These are phyloP conservation scores for Glycine tomentella DNA, from an alignment of 306 rosid species.

Conservation along the genomic window DNA sequence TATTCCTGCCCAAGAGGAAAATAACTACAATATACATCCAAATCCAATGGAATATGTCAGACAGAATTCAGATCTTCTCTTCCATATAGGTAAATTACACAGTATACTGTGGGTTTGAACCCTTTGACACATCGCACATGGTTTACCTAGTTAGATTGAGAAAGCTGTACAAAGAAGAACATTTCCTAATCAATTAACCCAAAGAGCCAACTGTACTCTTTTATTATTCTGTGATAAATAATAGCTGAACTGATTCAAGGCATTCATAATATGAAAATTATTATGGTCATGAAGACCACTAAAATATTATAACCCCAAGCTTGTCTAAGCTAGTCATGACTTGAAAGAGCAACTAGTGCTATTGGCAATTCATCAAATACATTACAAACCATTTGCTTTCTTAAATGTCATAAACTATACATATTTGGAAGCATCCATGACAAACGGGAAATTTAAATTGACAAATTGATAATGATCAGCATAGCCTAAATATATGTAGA, in stretches of 20 bases:
- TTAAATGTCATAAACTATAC: slow-evolving; percentile 9
- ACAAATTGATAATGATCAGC: slow-evolving; percentile 14
- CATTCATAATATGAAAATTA: slow-evolving; percentile 2
- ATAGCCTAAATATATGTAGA: slow-evolving; percentile 14
- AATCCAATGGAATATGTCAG: slow-evolving; percentile 31
- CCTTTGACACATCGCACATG: neutral
- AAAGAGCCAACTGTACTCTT: slow-evolving; percentile 8
- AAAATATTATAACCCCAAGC: slow-evolving; percentile 10
- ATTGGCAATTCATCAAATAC: neutral
- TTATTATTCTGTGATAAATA: neutral
- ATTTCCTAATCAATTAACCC: slow-evolving; percentile 9
- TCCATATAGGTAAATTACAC: slow-evolving; percentile 29
- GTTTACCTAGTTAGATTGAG: slow-evolving; percentile 31
- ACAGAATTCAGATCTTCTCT: neutral
- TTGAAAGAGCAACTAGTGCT: neutral
- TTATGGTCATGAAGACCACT: neutral
- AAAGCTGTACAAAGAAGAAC: neutral
- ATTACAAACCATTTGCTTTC: neutral
- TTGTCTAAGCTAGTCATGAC: neutral
- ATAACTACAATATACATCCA: slow-evolving; percentile 7
- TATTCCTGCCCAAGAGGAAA: slow-evolving; percentile 24
- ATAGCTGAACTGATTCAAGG: neutral
- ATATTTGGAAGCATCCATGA: slow-evolving; percentile 13
- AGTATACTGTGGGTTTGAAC: neutral
- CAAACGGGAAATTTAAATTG: slow-evolving; percentile 11